phyloP scores from a whole-genome alignment of 2,329 filamentous ascomycete species.

The Falciphora oryzae region DNA sequence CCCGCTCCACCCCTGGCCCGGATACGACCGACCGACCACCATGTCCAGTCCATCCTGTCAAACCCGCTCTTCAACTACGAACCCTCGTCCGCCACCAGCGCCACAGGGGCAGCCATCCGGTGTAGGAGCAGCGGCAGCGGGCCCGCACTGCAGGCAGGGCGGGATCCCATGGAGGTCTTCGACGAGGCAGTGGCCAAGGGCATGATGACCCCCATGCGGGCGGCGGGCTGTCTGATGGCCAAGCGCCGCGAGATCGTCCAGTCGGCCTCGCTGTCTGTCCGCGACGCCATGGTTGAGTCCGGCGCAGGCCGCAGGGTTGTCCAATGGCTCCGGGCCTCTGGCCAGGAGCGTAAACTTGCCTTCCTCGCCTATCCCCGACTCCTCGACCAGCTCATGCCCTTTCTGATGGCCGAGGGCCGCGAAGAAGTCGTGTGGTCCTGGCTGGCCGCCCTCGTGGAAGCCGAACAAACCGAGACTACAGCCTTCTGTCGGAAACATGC shows the following conservation, averaged over 20 bases:
- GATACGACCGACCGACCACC: conserved; percentile 36
- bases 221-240: conserved; percentile 47
- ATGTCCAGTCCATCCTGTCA: conserved; percentile 50
- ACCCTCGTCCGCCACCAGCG: conserved; percentile 14
- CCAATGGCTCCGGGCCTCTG: conserved; percentile 48
- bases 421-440: conserved; percentile 49
- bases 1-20: conserved; percentile 11
- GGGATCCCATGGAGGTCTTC: conserved; percentile 49
- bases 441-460: conserved; percentile 25
- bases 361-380: conserved; percentile 39
- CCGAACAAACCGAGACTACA: background rate
- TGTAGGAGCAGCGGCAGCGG: conserved; percentile 39
- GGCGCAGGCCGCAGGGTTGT: conserved; percentile 43
- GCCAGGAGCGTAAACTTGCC: conserved; percentile 37
- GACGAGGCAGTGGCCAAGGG: conserved; percentile 49
- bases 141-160: conserved; percentile 14
- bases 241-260: conserved; percentile 36
- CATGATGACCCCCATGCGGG: conserved; percentile 49
- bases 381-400: conserved; percentile 36
- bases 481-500: conserved; percentile 20
- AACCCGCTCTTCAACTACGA: conserved; percentile 48
- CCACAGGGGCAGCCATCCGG: conserved; percentile 35
- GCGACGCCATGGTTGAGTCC: conserved; percentile 31
- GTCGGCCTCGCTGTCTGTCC: conserved; percentile 26
- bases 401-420: conserved; percentile 46